Conservation (phyloP, 2,329 filamentous ascomycete species). For the Diaporthe citrichinensis region DNA sequence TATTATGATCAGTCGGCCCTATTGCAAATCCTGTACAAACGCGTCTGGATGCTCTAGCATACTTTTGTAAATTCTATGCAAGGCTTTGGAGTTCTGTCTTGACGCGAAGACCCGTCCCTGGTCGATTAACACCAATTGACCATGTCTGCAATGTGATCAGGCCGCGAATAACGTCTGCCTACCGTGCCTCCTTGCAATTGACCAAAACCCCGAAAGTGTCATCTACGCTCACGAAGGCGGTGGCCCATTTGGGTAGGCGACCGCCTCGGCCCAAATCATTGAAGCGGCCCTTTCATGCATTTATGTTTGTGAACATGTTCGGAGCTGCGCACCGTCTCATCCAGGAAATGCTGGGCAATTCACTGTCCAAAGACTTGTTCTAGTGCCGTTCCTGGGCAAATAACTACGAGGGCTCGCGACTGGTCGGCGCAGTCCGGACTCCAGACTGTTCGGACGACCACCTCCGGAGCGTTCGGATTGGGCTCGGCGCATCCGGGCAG, state of each 20-base stretch:
- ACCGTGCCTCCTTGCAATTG: no score
- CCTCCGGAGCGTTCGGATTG: not conserved
- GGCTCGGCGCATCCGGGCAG: not conserved
- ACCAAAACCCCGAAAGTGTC: no score
- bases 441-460: not conserved
- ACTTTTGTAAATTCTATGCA: constrained; percentile 4
- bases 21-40: constrained; percentile 13
- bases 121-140: no score
- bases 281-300: not conserved
- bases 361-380: not conserved
- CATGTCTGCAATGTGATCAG: no score
- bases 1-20: constrained; percentile 10
- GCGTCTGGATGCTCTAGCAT: constrained; percentile 3
- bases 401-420: not conserved
- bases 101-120: not conserved
- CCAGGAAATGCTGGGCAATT: not conserved
- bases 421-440: not conserved
- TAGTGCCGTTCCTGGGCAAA: not conserved
- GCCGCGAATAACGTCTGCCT: no score
- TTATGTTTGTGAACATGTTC: not conserved
- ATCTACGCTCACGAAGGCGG: no score
- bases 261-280: no score
- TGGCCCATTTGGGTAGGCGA: not conserved
- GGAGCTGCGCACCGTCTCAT: not conserved
- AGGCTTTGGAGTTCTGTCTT: constrained; percentile 3